Conservation (phyloP, 495 filamentous ascomycete species). For the Penicillium daleae region DNA sequence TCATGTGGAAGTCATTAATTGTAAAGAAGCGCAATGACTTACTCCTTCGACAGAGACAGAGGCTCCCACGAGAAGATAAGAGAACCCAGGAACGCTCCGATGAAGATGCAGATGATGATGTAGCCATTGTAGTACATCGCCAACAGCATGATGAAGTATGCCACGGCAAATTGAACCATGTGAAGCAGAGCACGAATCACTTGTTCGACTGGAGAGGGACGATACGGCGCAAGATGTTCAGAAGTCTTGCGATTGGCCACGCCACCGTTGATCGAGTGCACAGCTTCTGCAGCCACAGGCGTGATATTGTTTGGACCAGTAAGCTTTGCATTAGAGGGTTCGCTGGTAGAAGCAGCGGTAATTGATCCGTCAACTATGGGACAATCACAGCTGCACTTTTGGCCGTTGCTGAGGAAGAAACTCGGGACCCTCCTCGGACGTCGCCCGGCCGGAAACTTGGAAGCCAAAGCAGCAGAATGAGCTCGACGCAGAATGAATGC, state of each 20-base stretch:
- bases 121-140: conserved; percentile 71
- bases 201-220: conserved; percentile 60
- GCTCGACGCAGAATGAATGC: conserved; percentile 54
- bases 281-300: background rate
- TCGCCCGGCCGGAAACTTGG: background rate
- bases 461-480: conserved; percentile 16
- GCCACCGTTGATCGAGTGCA: background rate
- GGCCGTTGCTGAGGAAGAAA: too few species aligned
- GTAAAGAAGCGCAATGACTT: conserved; percentile 4
- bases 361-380: conserved; percentile 10
- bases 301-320: background rate
- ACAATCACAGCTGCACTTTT: conserved; percentile 8
- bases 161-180: conserved; percentile 68
- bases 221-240: conserved; percentile 30
- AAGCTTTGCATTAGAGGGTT: conserved; percentile 5
- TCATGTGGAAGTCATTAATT: background rate
- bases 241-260: background rate
- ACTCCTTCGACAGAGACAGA: conserved; percentile 23
- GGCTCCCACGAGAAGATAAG: conserved; percentile 64
- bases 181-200: conserved; percentile 63
- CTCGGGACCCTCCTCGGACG: too few species aligned
- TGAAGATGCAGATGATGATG: conserved; percentile 34
- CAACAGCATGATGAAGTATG: conserved; percentile 74
- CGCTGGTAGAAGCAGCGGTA: conserved; percentile 3
- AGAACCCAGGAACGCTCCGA: conserved; percentile 63